Conservation (phyloP, 257 asterid genomes). For the Fraxinus excelsior region DNA sequence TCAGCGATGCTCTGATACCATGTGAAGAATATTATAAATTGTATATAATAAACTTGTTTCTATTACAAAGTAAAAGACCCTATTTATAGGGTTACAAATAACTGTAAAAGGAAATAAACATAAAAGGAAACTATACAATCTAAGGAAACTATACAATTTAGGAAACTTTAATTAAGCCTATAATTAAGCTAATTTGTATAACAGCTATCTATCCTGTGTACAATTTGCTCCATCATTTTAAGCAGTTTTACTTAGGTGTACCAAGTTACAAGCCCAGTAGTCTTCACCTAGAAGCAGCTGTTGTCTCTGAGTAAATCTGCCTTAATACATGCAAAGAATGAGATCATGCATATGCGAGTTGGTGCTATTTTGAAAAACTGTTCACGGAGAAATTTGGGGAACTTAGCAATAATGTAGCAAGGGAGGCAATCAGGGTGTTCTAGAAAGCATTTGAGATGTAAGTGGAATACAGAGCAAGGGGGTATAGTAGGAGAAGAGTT, state of each 20-base stretch:
- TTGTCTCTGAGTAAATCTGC: conserved; percentile 4
- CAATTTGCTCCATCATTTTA: neutral
- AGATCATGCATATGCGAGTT: neutral
- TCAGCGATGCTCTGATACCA: too few relatives aligned
- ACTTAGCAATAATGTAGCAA: conserved; percentile 2
- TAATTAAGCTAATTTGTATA: too few relatives aligned
- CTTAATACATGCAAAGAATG: neutral
- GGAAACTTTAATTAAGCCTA: too few relatives aligned
- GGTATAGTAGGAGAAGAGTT: neutral
- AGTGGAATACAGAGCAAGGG: neutral
- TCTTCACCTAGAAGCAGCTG: neutral
- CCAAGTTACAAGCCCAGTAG: neutral
- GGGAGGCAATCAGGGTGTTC: conserved; percentile 5
- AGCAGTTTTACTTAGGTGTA: neutral
- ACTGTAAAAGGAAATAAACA: too few relatives aligned
- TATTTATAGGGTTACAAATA: too few relatives aligned
- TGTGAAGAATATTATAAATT: too few relatives aligned
- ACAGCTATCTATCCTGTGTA: neutral
- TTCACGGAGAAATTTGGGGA: neutral
- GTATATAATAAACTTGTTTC: too few relatives aligned
- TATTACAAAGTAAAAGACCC: too few relatives aligned
- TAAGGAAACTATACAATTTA: too few relatives aligned
- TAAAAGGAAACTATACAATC: too few relatives aligned
- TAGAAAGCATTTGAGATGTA: conserved; percentile 3
- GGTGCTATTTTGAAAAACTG: neutral